These are phyloP conservation scores for Mycena galericulata DNA, from an alignment of 768 basidiomycete genomes.

Conservation along the genomic window DNA sequence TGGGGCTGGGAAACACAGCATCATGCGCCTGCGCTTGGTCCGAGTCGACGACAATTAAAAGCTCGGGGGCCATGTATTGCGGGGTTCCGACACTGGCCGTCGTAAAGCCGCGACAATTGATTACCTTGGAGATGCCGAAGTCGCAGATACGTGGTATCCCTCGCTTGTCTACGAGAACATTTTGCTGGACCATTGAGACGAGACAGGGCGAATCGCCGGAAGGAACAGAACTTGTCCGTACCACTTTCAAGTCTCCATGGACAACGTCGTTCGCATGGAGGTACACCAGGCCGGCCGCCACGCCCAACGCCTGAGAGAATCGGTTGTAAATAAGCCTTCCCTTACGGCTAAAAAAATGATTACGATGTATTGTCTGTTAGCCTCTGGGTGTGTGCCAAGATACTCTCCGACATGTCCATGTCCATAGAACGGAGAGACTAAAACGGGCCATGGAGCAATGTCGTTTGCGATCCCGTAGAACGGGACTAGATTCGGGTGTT, in stretches of 20 bases:
- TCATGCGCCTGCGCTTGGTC: too few relatives aligned
- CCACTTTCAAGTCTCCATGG: slow-evolving; percentile 13
- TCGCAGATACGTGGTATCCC: slow-evolving; percentile 36
- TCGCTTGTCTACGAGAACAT: slow-evolving; percentile 36
- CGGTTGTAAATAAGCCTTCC: neutral
- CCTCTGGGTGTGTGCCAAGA: neutral
- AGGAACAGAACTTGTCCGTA: neutral
- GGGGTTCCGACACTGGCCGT: slow-evolving; percentile 28
- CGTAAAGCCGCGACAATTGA: slow-evolving; percentile 23
- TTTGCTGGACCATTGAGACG: slow-evolving; percentile 22
- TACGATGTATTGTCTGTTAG: neutral
- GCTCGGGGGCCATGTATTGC: slow-evolving; percentile 38
- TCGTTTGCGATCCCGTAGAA: slow-evolving; percentile 10
- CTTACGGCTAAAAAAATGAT: too few relatives aligned
- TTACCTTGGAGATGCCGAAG: slow-evolving; percentile 37
- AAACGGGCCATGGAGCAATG: slow-evolving; percentile 2
- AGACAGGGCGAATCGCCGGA: too few relatives aligned
- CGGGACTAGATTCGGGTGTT: slow-evolving; percentile 8
- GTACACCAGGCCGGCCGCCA: neutral
- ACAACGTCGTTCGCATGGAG: neutral
- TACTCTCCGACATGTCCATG: slow-evolving; percentile 5
- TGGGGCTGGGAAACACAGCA: neutral
- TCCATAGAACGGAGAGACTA: slow-evolving; percentile 1
- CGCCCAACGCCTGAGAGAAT: neutral
- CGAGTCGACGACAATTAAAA: slow-evolving; percentile 21